phyloP scores from a whole-genome alignment of 1,284 basidiomycete genomes.

The Pyrrhoderma noxium region DNA sequence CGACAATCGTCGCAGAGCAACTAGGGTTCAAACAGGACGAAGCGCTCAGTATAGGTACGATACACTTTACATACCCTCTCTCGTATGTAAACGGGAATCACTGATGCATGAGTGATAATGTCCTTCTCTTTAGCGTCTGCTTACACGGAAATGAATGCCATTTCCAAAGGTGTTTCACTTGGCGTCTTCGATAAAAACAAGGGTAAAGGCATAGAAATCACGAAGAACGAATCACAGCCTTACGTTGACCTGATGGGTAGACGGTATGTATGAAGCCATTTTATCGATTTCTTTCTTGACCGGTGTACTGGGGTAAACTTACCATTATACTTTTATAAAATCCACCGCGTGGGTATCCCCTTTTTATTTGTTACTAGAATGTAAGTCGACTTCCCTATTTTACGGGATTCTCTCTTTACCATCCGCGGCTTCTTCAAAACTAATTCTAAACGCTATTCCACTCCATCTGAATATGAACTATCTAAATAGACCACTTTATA shows the following conservation, averaged over 20 bases:
- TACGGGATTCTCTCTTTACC: not conserved
- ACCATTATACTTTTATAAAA: too few relatives aligned
- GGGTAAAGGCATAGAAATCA: conserved; percentile 46
- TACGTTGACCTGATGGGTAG: conserved; percentile 88
- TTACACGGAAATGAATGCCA: conserved; percentile 88
- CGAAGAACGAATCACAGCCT: conserved; percentile 69
- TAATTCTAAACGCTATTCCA: not conserved
- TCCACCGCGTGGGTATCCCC: too few relatives aligned
- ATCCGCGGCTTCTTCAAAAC: not conserved
- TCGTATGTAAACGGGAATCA: not conserved
- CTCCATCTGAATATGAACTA: too few relatives aligned
- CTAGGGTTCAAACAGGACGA: conserved; percentile 84
- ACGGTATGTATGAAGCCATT: conserved; percentile 43
- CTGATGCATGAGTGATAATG: conserved; percentile 8
- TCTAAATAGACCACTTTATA: conserved; percentile 66
- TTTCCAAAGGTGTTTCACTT: conserved; percentile 75
- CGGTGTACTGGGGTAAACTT: too few relatives aligned
- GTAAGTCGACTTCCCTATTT: conserved; percentile 31
- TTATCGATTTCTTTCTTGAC: conserved; percentile 2
- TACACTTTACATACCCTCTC: not conserved
- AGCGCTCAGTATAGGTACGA: conserved; percentile 78
- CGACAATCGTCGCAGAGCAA: conserved; percentile 75
- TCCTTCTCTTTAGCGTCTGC: conserved; percentile 56
- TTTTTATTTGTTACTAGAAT: too few relatives aligned
- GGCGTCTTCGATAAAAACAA: conserved; percentile 61